Evolutionary conservation across 768 basidiomycete genomes (phyloP).

Genomic region (Dentipellis fragilis): DNA sequence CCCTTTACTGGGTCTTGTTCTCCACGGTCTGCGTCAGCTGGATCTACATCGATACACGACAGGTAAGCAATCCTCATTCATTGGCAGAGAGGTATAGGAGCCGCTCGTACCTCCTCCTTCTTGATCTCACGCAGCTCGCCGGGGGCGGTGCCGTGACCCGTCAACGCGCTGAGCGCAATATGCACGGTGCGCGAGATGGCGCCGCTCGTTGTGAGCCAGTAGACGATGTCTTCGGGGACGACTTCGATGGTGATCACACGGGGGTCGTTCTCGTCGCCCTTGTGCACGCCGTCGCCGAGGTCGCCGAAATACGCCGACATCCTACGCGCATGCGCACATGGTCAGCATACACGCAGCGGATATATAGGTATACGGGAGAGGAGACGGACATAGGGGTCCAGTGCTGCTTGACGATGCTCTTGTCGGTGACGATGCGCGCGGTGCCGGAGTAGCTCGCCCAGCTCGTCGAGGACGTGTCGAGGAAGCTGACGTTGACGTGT

Average conservation of each 20-base stretch:
- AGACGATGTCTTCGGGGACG: constrained; percentile 66
- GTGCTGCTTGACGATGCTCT: constrained; percentile 50
- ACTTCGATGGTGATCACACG: constrained; percentile 74
- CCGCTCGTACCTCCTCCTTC: constrained; percentile 49
- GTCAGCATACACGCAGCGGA: not conserved
- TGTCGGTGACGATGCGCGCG: constrained; percentile 57
- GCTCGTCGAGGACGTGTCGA: constrained; percentile 54
- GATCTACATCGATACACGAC: constrained; percentile 7
- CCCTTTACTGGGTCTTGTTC: constrained; percentile 1
- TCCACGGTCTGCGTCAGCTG: constrained; percentile 3
- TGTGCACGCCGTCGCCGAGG: constrained; percentile 75
- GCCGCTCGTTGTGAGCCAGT: constrained; percentile 63
- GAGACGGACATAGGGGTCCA: constrained; percentile 42
- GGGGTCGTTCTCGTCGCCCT: constrained; percentile 71
- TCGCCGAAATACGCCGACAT: constrained; percentile 78
- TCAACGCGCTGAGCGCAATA: constrained; percentile 45
- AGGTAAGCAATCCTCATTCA: too few relatives aligned
- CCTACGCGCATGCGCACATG: constrained; percentile 24
- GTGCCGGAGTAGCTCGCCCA: constrained; percentile 78
- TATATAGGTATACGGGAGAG: not conserved
- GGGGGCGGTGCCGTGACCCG: constrained; percentile 54
- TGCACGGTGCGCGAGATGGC: constrained; percentile 49
- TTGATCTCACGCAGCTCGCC: constrained; percentile 74
- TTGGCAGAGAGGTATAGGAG: too few relatives aligned
- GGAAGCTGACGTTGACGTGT: constrained; percentile 76